Base-by-base conservation (phyloP, 2,329 filamentous ascomycete genomes). In the Cercospora sojina region DNA sequence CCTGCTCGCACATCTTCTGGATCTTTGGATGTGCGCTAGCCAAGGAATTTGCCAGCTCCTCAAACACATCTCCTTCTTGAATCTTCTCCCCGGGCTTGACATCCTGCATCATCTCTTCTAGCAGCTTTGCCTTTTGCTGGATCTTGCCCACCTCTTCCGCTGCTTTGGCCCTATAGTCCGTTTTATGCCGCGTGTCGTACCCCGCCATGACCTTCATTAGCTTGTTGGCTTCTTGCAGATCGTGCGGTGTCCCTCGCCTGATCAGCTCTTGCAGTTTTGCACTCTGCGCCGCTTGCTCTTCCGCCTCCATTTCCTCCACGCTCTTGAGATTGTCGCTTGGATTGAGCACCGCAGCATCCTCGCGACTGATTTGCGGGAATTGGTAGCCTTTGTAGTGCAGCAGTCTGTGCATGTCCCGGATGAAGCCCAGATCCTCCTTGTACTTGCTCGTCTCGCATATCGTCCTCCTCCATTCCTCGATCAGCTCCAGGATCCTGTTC, bases 161-260 rank as follows among this genome's bases (percentile, higher is more conserved):
- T 1, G 95, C 95, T 80, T 99, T 99, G 70, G 95, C 95, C 70
- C 95, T 90, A 80, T 97, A 99, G 81, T 99, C 94, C 1, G 95
- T 97, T 82, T 98, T 98, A 78, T 92, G 91, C 73, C 93, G 86
- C 66, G 92, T 97, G 78, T 99, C 95, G 79, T 91, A 99, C 69
- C 95, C 95, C 62, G 95, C 95, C 95, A 99, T 98, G 72, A 99
- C 87, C 81, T 99, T 99, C 95, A 99, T 99, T 62, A 99, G 84
- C 73, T 92, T 90, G 77, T 98, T 99, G 62, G 95, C 95, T 82
- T 99, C 95, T 78, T 97, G 94, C 66, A 99, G 82, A 78, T 99
- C 95, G 70, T 96, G 91, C 27, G 95, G 95, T 4, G 91, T 90
- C 63, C 95, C 95, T 72, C 95, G 86, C 67, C 95, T 90, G 76